Evolutionary conservation across 371 early-diverging fungal genomes (phyloP), one percentile per base, ranked within the genome.

Genomic region (Rhizomucor pusillus): DNA sequence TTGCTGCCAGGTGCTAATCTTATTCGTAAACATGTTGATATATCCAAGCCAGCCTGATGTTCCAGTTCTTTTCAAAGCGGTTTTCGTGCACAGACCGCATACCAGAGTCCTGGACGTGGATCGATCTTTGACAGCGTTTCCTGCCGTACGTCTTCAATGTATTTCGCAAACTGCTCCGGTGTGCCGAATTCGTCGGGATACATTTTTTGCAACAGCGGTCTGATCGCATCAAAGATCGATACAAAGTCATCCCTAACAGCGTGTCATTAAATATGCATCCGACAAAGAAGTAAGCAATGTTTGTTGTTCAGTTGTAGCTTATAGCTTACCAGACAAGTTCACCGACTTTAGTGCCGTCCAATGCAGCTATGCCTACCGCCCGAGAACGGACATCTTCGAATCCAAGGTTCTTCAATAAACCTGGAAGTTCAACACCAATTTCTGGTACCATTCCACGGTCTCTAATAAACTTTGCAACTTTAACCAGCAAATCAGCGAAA

Each of bases 121-220:
- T 29, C 29, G 29, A 29, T 29, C 7, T 29, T 29, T 7, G 29
- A 29, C 29, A 5, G 29, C 29, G 29, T 29, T 29, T 29, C 29
- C 29, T 29, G 29, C 7, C 29, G 3, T 3, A 29, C 29, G 3
- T 3, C 7, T 7, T 29, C 29, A 29, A 29, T 29, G 19, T 23
- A 19, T 1, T 19, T 19, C 5, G 45, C 9, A 13, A 45, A 4
- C 45, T 16, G 45, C 25, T 19, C 45, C 3, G 14, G 18, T 45
- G 45, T 45, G 19, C 45, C 45, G 13, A 45, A 20, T 19, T 45
- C 25, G 23, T 45, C 45, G 0, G 45, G 45, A 9, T 45, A 45
- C 13, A 45, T n/a, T 20, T 45, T 45, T 20, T 12, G 14, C 45
- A 45, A 13, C 13, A 45, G 20, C 13, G 45, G 45, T 7, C 23